Evolutionary conservation across 805 yeast species (phyloP).

Genomic region (Metschnikowia aberdeeniae): DNA sequence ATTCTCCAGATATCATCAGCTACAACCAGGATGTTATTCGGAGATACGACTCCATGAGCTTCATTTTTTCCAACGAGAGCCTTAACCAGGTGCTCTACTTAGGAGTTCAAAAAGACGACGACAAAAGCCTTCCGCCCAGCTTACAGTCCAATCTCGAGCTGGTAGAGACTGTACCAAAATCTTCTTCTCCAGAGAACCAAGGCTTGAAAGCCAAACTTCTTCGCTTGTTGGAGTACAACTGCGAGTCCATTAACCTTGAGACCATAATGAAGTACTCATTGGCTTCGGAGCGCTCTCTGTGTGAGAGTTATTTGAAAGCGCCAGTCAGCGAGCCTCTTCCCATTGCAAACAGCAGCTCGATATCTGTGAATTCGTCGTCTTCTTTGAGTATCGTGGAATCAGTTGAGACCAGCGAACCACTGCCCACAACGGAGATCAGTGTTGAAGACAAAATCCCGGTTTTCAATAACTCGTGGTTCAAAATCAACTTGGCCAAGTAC

Average conservation of each 20-base stretch:
- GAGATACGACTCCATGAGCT: constrained; percentile 39
- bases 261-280: constrained; percentile 63
- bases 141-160: constrained; percentile 6
- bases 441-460: constrained; percentile 27
- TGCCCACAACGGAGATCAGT: constrained; percentile 10
- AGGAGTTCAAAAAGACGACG: constrained; percentile 33
- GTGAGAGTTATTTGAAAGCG: constrained; percentile 31
- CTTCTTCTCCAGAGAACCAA: neutral
- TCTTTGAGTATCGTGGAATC: neutral
- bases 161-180: neutral
- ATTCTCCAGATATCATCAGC: constrained; percentile 37
- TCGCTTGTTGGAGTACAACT: constrained; percentile 41
- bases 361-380: constrained; percentile 5
- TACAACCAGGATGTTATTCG: constrained; percentile 39
- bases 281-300: constrained; percentile 56
- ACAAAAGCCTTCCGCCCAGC: constrained; percentile 19
- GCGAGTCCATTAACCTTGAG: constrained; percentile 46
- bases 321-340: neutral
- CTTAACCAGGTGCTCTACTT: constrained; percentile 40
- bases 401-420: neutral
- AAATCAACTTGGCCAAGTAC: constrained; percentile 30
- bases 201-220: constrained; percentile 39
- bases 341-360: neutral
- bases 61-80: constrained; percentile 41
- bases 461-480: constrained; percentile 35